Base-by-base conservation (phyloP, 2,329 filamentous ascomycete species). In the Atkinsonella texensis region DNA sequence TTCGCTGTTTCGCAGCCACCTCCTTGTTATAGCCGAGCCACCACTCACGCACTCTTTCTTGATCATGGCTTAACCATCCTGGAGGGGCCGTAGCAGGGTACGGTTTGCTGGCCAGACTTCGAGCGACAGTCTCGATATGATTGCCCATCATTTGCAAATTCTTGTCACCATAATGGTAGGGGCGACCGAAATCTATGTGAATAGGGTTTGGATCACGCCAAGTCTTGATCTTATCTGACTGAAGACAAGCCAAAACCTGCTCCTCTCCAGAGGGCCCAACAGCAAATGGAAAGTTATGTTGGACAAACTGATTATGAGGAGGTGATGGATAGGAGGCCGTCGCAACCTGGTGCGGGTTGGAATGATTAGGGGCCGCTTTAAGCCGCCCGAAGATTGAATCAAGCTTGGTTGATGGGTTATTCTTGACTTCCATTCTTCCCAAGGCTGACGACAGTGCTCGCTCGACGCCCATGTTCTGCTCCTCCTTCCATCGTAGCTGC, bases 1-100 rank as follows among this genome's bases (percentile, higher is more conserved):
- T 67, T 51, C 69, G 69, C 46, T 72, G 65, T 45, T 66, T 67
- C 1, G 62, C 60, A 9, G 67, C 63, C 12, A 61, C 45, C 49
- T 71, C 71, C 53, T 66, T 70, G 51, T 70, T 69, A 54, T 71
- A 74, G 0, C 75, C 76, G 11, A 71, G 62, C 66, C 72, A 74
- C 77, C 78, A 82, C 55, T 77, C 72, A 10, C 71, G 70, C 0
- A 73, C 66, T 54, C 70, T 70, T 33, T 72, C 72, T 2, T 70
- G 62, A 33, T 75, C 68, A 20, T 71, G 64, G 10, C 63, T 64
- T 56, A 81, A 70, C 70, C 76, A 79, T 17, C 71, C 70, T 1
- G 79, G 77, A 3, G 79, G 74, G 43, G 75, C 70, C 1, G 60
- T 72, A 2, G 77, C 64, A 13, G 76, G 77, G 54, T 69, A 77